Percentiles rank a stretch among this genome's conserved stretches.
These are phyloP conservation scores for Sporothrix globosa DNA, from an alignment of 2,329 filamentous ascomycete genomes.

Conservation along the genomic window DNA sequence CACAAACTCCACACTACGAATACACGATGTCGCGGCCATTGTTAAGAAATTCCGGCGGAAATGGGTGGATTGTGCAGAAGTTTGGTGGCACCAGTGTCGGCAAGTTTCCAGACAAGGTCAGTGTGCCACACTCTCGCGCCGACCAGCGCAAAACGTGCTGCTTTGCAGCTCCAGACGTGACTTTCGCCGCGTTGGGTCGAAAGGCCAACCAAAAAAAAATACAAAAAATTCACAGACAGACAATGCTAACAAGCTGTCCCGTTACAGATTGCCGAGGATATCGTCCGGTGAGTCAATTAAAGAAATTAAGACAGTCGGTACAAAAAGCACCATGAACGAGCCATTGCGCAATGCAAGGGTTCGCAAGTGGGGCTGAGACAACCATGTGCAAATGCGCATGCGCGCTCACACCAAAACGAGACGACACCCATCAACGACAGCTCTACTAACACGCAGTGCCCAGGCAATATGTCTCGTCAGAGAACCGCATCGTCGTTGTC, in stretches of 20 bases:
- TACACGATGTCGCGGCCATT: constrained; percentile 32
- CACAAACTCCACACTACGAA: constrained; percentile 5
- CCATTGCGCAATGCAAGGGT: constrained; percentile 3
- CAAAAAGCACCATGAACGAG: neutral
- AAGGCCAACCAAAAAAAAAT: neutral
- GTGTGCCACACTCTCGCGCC: constrained; percentile 37
- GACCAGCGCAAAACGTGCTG: neutral
- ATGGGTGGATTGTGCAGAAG: constrained; percentile 61
- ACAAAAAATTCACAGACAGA: neutral
- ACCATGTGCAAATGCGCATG: constrained; percentile 22
- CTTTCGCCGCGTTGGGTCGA: neutral
- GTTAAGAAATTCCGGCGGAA: constrained; percentile 31
- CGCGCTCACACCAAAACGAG: neutral
- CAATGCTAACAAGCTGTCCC: constrained; percentile 38
- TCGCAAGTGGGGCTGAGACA: constrained; percentile 13
- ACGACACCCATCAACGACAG: neutral
- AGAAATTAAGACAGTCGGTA: neutral
- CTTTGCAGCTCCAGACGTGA: neutral
- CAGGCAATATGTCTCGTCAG: constrained; percentile 38
- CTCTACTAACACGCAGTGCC: constrained; percentile 17
- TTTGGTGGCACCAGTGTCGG: constrained; percentile 64
- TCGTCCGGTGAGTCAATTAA: constrained; percentile 35
- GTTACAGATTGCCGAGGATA: constrained; percentile 41
- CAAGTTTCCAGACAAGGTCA: constrained; percentile 59
- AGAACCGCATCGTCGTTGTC: constrained; percentile 83